Conservation (phyloP, 106 monocot genomes). For the Amphibolis antarctica region DNA sequence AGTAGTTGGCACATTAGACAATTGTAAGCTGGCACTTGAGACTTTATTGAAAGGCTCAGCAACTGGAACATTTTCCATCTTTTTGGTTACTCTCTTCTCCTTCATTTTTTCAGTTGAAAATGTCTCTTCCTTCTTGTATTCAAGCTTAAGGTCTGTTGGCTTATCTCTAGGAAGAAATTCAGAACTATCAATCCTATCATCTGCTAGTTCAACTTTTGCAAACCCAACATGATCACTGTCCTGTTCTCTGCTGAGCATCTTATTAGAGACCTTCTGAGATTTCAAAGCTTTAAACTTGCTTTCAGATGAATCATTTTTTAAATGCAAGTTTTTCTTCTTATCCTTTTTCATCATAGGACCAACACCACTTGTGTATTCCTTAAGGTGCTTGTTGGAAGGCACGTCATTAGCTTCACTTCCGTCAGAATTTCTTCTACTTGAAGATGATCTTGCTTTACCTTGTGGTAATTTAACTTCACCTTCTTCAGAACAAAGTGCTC, state of each 20-base stretch:
- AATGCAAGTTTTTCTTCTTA: conserved; percentile 20
- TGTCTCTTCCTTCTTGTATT: conserved; percentile 12
- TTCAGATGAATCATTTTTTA: conserved; percentile 9
- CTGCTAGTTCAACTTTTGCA: conserved; percentile 3
- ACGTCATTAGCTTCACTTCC: conserved; percentile 6
- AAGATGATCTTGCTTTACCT: conserved; percentile 2
- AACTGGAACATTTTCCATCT: conserved; percentile 14
- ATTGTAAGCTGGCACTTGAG: conserved; percentile 4
- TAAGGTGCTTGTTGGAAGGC: not conserved
- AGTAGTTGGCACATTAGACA: conserved; percentile 7
- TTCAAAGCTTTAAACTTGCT: conserved; percentile 12
- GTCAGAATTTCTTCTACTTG: conserved; percentile 9
- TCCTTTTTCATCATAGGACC: conserved; percentile 12
- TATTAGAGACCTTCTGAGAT: conserved; percentile 6
- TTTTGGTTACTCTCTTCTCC: conserved; percentile 16
- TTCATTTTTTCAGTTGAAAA: conserved; percentile 20
- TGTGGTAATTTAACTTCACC: conserved; percentile 1
- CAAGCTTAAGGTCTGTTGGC: conserved; percentile 13
- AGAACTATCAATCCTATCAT: conserved; percentile 22
- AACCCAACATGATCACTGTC: not conserved
- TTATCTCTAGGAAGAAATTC: conserved; percentile 2
- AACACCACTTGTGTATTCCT: conserved; percentile 7
- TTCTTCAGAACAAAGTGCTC: conserved; percentile 7
- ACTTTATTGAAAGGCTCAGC: conserved; percentile 15
- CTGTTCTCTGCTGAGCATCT: conserved; percentile 3